These are phyloP conservation scores for Physocladia obscura DNA, from an alignment of 192 early-diverging fungal species.

Conservation along the genomic window DNA sequence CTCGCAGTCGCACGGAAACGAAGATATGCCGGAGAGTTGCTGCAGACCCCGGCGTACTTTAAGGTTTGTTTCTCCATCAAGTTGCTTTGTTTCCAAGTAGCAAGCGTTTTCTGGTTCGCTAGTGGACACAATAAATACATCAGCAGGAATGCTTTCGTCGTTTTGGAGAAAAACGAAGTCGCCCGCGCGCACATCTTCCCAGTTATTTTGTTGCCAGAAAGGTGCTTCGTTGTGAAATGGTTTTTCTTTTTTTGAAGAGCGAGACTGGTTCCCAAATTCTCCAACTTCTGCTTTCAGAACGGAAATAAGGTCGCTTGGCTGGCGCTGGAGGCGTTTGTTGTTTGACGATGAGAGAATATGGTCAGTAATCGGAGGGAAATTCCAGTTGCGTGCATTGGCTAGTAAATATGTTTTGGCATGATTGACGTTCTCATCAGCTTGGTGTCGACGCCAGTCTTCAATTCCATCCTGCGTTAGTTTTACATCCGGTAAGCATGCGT, in stretches of 20 bases:
- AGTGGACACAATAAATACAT: conserved; percentile 78
- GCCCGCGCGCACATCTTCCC: conserved; percentile 65
- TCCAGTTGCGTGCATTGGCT: conserved; percentile 62
- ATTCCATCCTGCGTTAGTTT: conserved; percentile 73
- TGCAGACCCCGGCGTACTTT: conserved; percentile 74
- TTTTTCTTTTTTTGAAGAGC: neutral
- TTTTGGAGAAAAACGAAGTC: conserved; percentile 84
- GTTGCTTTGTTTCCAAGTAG: conserved; percentile 91
- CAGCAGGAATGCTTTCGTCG: conserved; percentile 81
- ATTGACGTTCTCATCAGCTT: conserved; percentile 82
- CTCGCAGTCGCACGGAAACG: conserved; percentile 73
- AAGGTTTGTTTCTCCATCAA: conserved; percentile 98
- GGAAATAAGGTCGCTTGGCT: conserved; percentile 9
- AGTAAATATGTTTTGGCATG: conserved; percentile 61
- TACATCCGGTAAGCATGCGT: no score
- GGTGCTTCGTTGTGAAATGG: conserved; percentile 13
- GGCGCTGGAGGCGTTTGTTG: conserved; percentile 1
- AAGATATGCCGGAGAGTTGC: conserved; percentile 66
- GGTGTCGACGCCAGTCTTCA: conserved; percentile 86
- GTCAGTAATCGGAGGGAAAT: conserved; percentile 28
- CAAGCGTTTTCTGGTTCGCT: conserved; percentile 74
- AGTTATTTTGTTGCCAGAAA: conserved; percentile 40
- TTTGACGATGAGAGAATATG: neutral
- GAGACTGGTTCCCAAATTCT: neutral
- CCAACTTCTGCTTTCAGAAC: neutral